phyloP scores from a whole-genome alignment of 345 rosid species.

The Euphorbia tirucalli region DNA sequence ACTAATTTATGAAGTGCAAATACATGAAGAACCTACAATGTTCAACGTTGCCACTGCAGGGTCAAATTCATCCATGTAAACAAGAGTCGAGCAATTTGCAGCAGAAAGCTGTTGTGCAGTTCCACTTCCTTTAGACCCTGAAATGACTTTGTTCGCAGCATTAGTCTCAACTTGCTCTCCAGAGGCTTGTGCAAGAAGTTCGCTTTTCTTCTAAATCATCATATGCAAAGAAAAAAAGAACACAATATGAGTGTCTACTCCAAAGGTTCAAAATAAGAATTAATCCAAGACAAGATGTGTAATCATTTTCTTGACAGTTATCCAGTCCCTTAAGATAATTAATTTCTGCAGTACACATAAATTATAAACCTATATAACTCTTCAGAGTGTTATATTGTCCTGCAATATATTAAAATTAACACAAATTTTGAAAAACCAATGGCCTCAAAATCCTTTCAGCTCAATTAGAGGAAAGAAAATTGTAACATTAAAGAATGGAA shows the following conservation, averaged over 20 bases:
- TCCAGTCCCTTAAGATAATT: conserved; percentile 3
- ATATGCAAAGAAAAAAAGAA: conserved; percentile 18
- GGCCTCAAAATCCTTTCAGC: neutral
- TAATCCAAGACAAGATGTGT: conserved; percentile 1
- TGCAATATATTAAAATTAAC: no score
- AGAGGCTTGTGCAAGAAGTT: conserved; percentile 65
- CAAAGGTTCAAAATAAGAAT: neutral
- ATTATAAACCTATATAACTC: neutral
- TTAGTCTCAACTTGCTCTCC: conserved; percentile 62
- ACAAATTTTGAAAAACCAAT: neutral
- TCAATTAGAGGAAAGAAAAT: no score
- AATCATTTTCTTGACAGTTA: neutral
- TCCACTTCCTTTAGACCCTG: conserved; percentile 57
- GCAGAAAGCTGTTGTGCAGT: conserved; percentile 34
- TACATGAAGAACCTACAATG: conserved; percentile 49
- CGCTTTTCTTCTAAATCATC: conserved; percentile 58
- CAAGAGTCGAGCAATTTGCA: conserved; percentile 35
- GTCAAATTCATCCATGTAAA: conserved; percentile 69
- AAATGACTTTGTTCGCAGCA: conserved; percentile 39
- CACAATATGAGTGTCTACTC: conserved; percentile 5
- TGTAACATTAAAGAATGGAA: no score
- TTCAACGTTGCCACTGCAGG: conserved; percentile 69
- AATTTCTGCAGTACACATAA: neutral
- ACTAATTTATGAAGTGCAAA: conserved; percentile 2
- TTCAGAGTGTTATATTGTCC: neutral